Percentiles rank a stretch among this genome's conserved stretches.
Conservation (phyloP, 2,329 filamentous ascomycete genomes). For the Leptosphaerulina australis region DNA sequence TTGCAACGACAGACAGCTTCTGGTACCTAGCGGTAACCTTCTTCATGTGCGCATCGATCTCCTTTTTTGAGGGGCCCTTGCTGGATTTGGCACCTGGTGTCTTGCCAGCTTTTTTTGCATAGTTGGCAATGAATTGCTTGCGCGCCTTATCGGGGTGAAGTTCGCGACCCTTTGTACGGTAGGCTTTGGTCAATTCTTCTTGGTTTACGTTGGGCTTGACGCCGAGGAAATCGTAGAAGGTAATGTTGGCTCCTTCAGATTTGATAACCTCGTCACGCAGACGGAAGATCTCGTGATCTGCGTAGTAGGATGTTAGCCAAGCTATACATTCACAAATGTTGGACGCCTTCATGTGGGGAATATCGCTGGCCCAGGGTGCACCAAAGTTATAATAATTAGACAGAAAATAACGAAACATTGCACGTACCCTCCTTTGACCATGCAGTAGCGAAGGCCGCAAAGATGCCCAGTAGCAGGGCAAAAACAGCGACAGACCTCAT, state of each 20-base stretch:
- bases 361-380: conserved; percentile 3
- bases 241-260: conserved; percentile 76
- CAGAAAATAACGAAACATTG: conserved; percentile 2
- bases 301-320: conserved; percentile 28
- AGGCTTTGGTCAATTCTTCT: conserved; percentile 92
- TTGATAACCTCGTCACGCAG: conserved; percentile 83
- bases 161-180: conserved; percentile 81
- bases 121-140: conserved; percentile 77
- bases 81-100: conserved; percentile 65
- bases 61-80: conserved; percentile 73
- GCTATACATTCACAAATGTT: conserved; percentile 6
- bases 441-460: conserved; percentile 73
- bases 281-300: conserved; percentile 98
- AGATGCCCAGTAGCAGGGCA: conserved; percentile 70
- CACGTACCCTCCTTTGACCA: conserved; percentile 84
- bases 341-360: conserved; percentile 22
- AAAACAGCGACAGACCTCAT: conserved; percentile 74
- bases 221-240: conserved; percentile 93
- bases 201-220: conserved; percentile 74
- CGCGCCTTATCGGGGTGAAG: conserved; percentile 97
- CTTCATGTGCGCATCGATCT: conserved; percentile 80
- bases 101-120: conserved; percentile 56
- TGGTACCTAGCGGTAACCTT: conserved; percentile 82
- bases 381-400: conserved; percentile 8
- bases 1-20: conserved; percentile 80